Conservation (phyloP, 2,329 filamentous ascomycete genomes). For the Aspergillus tubingensis region DNA sequence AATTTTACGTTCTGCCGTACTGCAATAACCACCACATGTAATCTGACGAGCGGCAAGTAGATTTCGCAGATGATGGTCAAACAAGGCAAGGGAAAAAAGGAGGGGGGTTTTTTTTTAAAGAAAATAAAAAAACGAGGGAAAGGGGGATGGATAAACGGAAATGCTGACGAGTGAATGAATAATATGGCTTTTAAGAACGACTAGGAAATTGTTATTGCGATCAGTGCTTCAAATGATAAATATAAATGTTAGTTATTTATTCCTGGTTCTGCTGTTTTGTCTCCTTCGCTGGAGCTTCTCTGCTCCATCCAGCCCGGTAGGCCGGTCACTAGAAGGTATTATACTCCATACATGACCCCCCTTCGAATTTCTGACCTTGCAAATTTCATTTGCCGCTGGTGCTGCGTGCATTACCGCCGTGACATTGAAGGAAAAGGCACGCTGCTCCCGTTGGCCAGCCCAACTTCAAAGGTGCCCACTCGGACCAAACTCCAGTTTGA, state of each 20-base stretch:
- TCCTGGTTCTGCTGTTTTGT: background rate
- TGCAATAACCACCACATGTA: conserved; percentile 1
- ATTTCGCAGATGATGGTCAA: background rate
- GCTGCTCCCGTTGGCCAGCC: conserved; percentile 16
- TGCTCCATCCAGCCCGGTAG: background rate
- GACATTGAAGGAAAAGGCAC: conserved; percentile 17
- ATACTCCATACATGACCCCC: background rate
- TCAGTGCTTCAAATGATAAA: background rate
- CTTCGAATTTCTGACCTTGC: conserved; percentile 10
- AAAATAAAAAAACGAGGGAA: background rate
- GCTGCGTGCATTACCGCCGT: conserved; percentile 7
- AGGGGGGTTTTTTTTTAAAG: background rate
- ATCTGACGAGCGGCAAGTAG: conserved; percentile 1
- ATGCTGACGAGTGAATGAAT: background rate
- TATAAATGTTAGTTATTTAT: background rate
- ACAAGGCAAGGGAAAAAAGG: conserved; percentile 3
- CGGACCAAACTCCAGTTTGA: conserved; percentile 19
- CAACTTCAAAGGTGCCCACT: conserved; percentile 13
- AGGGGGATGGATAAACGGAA: background rate
- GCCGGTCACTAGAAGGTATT: background rate
- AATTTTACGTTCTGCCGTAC: background rate
- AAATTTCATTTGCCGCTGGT: conserved; percentile 4
- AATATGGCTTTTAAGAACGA: background rate
- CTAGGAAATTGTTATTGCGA: background rate
- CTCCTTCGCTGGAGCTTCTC: background rate